A percentile compares a stretch with the other conserved stretches of the same genome.
phyloP scores from a whole-genome alignment of 148 eudicot species.

The Vaccinium darrowii region DNA sequence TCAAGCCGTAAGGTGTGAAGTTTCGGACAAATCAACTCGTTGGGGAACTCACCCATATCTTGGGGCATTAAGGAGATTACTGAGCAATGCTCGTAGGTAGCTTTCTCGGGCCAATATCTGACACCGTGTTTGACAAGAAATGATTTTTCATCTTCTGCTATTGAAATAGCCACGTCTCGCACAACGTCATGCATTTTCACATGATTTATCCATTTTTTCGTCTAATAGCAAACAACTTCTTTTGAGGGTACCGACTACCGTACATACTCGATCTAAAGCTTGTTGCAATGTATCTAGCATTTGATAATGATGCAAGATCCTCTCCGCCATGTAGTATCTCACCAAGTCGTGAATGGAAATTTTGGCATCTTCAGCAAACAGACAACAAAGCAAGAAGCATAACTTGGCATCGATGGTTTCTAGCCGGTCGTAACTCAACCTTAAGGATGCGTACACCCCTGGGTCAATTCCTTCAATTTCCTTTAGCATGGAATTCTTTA shows the following conservation, averaged over 20 bases:
- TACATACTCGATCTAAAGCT: not conserved
- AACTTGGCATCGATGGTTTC: not conserved
- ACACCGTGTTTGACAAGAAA: not conserved
- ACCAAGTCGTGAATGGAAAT: not conserved
- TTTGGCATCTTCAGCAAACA: not conserved
- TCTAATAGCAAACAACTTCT: not conserved
- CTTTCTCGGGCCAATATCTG: not conserved
- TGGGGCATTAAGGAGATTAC: not conserved
- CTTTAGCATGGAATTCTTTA: not conserved
- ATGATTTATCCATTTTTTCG: not conserved
- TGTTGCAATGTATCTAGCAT: not conserved
- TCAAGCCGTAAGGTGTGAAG: not conserved
- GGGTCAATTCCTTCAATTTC: not conserved
- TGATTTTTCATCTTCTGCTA: not conserved
- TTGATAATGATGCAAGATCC: not conserved
- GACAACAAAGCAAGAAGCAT: conserved; percentile 14
- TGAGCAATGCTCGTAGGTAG: not conserved
- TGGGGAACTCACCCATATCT: not conserved
- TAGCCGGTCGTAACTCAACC: conserved; percentile 11
- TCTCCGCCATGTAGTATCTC: not conserved
- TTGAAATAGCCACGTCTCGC: not conserved
- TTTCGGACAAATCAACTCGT: not conserved
- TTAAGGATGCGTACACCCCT: not conserved
- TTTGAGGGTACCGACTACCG: not conserved
- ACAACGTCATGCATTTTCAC: not conserved